phyloP scores from a whole-genome alignment of 2,329 filamentous ascomycete species.

The Sclerotinia spermophila region DNA sequence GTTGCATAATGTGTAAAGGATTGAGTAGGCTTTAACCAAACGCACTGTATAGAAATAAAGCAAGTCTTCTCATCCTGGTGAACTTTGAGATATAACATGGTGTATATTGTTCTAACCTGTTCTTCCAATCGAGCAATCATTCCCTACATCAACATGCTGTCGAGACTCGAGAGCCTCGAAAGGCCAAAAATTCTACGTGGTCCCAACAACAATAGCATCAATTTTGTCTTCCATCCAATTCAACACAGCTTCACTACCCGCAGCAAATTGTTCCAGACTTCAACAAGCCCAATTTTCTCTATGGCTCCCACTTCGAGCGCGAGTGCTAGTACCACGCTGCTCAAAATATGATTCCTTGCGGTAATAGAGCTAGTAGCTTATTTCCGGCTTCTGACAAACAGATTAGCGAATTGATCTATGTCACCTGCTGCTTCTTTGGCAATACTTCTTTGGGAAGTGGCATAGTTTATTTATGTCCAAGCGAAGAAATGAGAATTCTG shows the following conservation, averaged over 20 bases:
- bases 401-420: background rate
- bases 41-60: background rate
- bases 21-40: background rate
- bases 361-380: background rate
- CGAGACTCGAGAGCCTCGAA: background rate
- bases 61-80: background rate
- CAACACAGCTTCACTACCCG: background rate
- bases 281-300: background rate
- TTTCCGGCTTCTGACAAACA: no score
- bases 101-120: background rate
- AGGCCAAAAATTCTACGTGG: fast-evolving
- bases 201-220: background rate
- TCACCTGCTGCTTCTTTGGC: background rate
- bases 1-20: background rate
- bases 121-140: background rate
- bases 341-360: background rate
- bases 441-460: background rate
- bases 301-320: no score
- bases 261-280: no score
- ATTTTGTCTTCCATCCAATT: background rate
- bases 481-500: background rate
- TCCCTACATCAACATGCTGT: background rate
- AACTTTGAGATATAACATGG: background rate
- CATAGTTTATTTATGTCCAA: background rate
- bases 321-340: background rate